These are phyloP conservation scores for Zygotorulaspora chibaensis DNA, from an alignment of 805 yeast genomes.

Conservation along the genomic window DNA sequence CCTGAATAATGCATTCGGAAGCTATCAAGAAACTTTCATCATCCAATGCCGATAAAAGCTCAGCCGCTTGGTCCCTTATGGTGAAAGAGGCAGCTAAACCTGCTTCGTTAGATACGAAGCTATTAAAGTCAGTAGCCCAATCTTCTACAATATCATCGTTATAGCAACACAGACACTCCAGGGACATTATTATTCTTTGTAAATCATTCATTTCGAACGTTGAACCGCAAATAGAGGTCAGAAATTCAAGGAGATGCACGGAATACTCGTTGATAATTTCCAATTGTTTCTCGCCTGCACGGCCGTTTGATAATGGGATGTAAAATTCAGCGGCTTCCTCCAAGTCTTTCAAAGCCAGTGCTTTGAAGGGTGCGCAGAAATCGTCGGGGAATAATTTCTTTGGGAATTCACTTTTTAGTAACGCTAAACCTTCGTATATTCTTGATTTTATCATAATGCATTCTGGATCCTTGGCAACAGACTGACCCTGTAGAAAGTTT, in stretches of 20 bases:
- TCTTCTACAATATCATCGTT: constrained; percentile 41
- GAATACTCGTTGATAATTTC: constrained; percentile 19
- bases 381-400: constrained; percentile 18
- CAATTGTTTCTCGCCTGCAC: constrained; percentile 4
- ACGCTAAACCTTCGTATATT: constrained; percentile 23
- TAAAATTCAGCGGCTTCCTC: constrained; percentile 10
- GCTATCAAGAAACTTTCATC: constrained; percentile 17
- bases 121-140: constrained; percentile 62
- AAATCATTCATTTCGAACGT: constrained; percentile 11
- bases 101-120: constrained; percentile 66
- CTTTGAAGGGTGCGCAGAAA: constrained; percentile 10
- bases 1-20: constrained; percentile 4
- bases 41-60: constrained; percentile 49
- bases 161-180: constrained; percentile 40
- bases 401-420: constrained; percentile 25
- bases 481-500: constrained; percentile 7
- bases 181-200: constrained; percentile 18
- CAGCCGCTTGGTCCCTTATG: constrained; percentile 59
- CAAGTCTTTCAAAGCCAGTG: constrained; percentile 17
- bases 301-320: constrained; percentile 2
- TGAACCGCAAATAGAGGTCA: constrained; percentile 15
- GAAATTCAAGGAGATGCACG: constrained; percentile 22
- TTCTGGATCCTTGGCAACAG: constrained; percentile 4
- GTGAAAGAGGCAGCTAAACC: constrained; percentile 55
- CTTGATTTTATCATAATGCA: constrained; percentile 14